These are phyloP conservation scores for Phytophthora brassicae DNA, from an alignment of 352 stramenopile species.

Conservation along the genomic window DNA sequence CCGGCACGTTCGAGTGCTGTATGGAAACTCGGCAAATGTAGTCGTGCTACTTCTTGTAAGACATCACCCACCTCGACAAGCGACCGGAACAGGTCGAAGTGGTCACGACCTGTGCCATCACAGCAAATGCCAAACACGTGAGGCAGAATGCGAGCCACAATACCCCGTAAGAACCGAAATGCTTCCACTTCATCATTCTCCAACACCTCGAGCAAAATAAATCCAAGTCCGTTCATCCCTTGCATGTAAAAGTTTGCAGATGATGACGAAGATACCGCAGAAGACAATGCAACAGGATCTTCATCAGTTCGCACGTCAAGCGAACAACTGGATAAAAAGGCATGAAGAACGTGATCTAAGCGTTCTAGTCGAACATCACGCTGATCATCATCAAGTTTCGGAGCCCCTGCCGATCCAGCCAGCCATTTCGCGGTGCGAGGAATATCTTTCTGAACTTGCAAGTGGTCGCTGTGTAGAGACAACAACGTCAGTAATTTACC, in stretches of 20 bases:
- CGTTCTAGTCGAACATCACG: constrained; percentile 34
- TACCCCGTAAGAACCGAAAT: constrained; percentile 64
- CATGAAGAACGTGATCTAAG: constrained; percentile 60
- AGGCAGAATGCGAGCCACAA: constrained; percentile 67
- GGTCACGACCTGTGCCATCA: constrained; percentile 39
- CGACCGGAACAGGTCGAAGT: constrained; percentile 75
- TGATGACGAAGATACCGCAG: constrained; percentile 21
- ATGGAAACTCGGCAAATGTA: constrained; percentile 68
- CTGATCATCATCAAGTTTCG: constrained; percentile 38
- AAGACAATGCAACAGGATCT: constrained; percentile 29
- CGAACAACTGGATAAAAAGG: constrained; percentile 66
- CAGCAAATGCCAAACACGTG: constrained; percentile 76
- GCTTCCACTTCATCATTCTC: constrained; percentile 51
- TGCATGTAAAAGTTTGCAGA: constrained; percentile 77
- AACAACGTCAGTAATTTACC: not conserved
- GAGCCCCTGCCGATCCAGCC: constrained; percentile 55
- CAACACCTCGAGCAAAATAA: constrained; percentile 71
- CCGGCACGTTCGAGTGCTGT: constrained; percentile 54
- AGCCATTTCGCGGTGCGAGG: constrained; percentile 81
- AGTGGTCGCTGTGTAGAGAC: constrained; percentile 42
- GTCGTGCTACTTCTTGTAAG: constrained; percentile 71
- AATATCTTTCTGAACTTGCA: constrained; percentile 82
- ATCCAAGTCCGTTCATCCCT: constrained; percentile 84
- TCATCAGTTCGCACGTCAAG: constrained; percentile 46
- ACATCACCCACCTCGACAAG: constrained; percentile 70